Base-by-base conservation (phyloP, 345 rosid genomes). In the Rhodamnia rubescens region DNA sequence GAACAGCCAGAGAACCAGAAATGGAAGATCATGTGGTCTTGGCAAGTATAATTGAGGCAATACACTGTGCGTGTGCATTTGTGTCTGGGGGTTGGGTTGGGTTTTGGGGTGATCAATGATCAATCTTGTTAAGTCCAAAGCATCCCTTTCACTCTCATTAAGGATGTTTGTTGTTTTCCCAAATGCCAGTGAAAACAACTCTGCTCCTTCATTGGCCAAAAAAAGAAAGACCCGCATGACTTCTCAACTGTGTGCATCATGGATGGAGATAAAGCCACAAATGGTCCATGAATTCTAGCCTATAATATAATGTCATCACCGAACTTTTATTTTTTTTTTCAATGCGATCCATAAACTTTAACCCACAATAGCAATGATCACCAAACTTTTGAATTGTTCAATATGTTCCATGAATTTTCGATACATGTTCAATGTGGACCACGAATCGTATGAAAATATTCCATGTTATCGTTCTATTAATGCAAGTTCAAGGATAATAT, bases 1-100 rank as follows among this genome's bases (percentile, higher is more conserved):
- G 36, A 82, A 84, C 89, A 88, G 24, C 80, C 80, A 69, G 80
- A 69, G 26, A 69, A 69, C 47, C 80, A 9, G 3, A 47, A 83
- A 56, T n/a, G 18, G n/a, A 54, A 82, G 84, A 84, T 12, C 91
- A 86, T 82, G 93, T 88, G 91, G 83, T 82, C 84, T 83, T 91
- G 90, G 81, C 80, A 74, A 29, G 87, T 81, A 87, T 80, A 55
- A 47, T 53, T 85, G 80, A 74, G 87, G 87, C 92, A 90, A 16
- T 50, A 18, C 10, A 54, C 53, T 74, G n/a, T 49, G 57, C 53
- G 85, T 36, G 80, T 11, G 80, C 47, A 69, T 18, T 8, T 18
- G 80, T 20, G 3, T 16, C 22, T 4, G 44, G 44, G 44, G 6
- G 75, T 53, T 21, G 1, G 81, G 81, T 61, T 9, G 69, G 53